Base-by-base conservation (phyloP, 257 asterid genomes). In the Handroanthus guayacan region DNA sequence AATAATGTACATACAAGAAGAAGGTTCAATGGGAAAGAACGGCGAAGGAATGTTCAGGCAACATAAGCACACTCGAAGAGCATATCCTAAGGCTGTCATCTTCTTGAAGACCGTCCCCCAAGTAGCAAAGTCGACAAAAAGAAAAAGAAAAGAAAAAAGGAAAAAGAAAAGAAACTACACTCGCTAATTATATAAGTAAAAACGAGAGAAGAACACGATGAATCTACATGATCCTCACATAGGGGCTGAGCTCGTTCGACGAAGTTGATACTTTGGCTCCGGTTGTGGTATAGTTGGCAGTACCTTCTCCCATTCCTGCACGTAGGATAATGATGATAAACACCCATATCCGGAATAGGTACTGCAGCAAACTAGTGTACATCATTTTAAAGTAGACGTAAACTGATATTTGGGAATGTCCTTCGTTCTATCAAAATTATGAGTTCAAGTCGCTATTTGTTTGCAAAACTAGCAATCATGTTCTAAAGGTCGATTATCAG, bases 171-270 rank as follows among this genome's bases (percentile, higher is more conserved):
- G 45, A 41, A 5, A 77, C 83, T 75, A 37, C 62, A 43, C 80
- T 66, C 50, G 41, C 80, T 67, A 78, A 71, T 67, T 75, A 73
- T 75, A 73, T 55, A 77, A 47, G 56, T 63, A 13, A 60, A 69
- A 3, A 44, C 16, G 43, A 17, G 9, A 48, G 31, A 20, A 69
- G 18, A 63, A 67, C 11, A 56, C 20, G 5, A 31, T n/a, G 39
- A 67, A 76, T 76, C 86, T 80, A 75, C 85, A 79, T 2, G 54
- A 74, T 51, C 67, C 68, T 82, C 87, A 86, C 8, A 78, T 38
- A 54, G 88, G 91, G 52, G 85, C 77, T 34, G 91, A 87, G 80
- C 86, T 87, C n/a, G 89, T 87, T 79, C 88, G 57, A 6, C 89
- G 87, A 77, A 87, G 86, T 62, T 83, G 87, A 75, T 69, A 79